Conservation (phyloP, 129 eudicot genomes). For the Sambucus nigra region DNA sequence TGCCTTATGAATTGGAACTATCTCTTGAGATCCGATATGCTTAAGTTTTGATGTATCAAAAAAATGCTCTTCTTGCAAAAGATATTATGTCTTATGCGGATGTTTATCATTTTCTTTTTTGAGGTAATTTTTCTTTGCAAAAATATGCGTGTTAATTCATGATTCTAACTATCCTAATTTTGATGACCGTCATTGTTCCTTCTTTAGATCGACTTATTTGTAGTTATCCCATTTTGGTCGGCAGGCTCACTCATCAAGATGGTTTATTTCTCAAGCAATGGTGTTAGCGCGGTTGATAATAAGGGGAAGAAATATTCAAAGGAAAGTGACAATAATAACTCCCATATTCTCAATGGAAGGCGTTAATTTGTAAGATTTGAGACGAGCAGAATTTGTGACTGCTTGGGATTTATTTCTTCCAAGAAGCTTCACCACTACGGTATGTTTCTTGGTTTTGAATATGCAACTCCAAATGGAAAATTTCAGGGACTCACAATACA, state of each 20-base stretch:
- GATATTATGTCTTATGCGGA: too few relatives aligned
- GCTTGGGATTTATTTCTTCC: slow-evolving; percentile 68
- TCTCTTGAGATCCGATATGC: too few relatives aligned
- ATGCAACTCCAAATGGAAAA: background rate
- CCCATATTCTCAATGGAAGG: slow-evolving; percentile 38
- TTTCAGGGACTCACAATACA: background rate
- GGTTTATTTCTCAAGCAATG: slow-evolving; percentile 62
- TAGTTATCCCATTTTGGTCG: background rate
- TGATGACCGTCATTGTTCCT: too few relatives aligned
- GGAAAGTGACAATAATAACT: slow-evolving; percentile 23
- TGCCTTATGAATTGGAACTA: too few relatives aligned
- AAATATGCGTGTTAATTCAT: too few relatives aligned
- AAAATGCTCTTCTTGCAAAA: too few relatives aligned
- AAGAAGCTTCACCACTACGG: slow-evolving; percentile 51
- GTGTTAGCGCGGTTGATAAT: slow-evolving; percentile 18
- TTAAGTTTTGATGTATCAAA: too few relatives aligned
- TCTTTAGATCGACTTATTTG: background rate
- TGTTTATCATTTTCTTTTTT: too few relatives aligned
- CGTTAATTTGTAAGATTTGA: slow-evolving; percentile 78
- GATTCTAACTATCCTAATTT: too few relatives aligned
- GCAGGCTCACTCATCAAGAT: slow-evolving; percentile 82
- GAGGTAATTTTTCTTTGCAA: too few relatives aligned
- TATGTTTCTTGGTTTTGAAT: slow-evolving; percentile 17
- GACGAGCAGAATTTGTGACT: slow-evolving; percentile 66
- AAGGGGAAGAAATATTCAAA: slow-evolving; percentile 8